phyloP scores from a whole-genome alignment of 768 basidiomycete genomes.

The Lactifluus echinatus region DNA sequence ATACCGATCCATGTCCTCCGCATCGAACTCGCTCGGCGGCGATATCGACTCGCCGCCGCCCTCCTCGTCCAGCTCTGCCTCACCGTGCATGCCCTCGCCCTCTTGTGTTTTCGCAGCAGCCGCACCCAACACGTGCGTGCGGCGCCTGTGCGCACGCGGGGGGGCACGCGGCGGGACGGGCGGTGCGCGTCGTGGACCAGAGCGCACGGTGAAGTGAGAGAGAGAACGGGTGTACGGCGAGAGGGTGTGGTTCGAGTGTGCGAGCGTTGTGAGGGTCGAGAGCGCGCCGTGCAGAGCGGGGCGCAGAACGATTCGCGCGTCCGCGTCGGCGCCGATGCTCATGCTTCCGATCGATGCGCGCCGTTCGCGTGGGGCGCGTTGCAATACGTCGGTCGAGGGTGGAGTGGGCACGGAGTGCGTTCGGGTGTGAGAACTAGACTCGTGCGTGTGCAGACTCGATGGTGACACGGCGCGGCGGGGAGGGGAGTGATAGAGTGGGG shows the following conservation, averaged over 20 bases:
- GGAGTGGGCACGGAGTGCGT: slow-evolving; percentile 40
- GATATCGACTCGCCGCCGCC: slow-evolving; percentile 3
- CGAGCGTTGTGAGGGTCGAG: slow-evolving; percentile 79
- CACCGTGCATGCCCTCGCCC: slow-evolving; percentile 4
- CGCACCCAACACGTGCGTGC: slow-evolving; percentile 38
- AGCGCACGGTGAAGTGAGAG: slow-evolving; percentile 88
- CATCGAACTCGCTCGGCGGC: slow-evolving; percentile 49
- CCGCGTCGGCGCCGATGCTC: slow-evolving; percentile 29
- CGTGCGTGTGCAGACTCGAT: slow-evolving; percentile 43
- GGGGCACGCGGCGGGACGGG: slow-evolving; percentile 41
- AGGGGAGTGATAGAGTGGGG: slow-evolving; percentile 24
- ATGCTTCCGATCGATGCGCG: slow-evolving; percentile 31
- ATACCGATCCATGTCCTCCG: slow-evolving; percentile 66
- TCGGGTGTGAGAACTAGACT: slow-evolving; percentile 40
- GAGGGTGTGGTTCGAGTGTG: slow-evolving; percentile 85
- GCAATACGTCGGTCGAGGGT: slow-evolving; percentile 30
- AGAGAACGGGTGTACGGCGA: slow-evolving; percentile 88
- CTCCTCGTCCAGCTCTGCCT: background rate
- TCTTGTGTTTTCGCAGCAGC: slow-evolving; percentile 11
- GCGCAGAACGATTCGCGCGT: slow-evolving; percentile 45
- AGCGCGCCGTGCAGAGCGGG: slow-evolving; percentile 64
- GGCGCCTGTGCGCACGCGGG: slow-evolving; percentile 67
- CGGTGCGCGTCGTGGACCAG: slow-evolving; percentile 53
- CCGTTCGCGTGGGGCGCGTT: slow-evolving; percentile 21
- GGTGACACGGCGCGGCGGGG: slow-evolving; percentile 37